Evolutionary conservation across 2,329 filamentous ascomycete genomes (phyloP).

Genomic region (Monosporascus sp.): DNA sequence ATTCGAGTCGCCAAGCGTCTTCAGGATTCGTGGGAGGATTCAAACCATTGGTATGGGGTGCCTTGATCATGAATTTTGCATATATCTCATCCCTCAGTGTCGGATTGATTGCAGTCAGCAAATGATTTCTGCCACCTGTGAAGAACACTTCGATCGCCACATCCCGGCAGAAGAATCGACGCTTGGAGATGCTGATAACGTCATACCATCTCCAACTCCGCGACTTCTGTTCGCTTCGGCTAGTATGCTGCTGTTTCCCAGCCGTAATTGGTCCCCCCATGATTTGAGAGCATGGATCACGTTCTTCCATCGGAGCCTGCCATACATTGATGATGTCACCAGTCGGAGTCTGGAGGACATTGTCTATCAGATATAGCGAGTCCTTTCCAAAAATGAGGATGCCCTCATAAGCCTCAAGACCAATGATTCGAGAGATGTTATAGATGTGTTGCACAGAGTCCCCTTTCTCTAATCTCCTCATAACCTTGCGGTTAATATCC

Average conservation of each 20-base stretch:
- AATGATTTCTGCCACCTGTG: slow-evolving; percentile 89
- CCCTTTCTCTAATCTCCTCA: slow-evolving; percentile 84
- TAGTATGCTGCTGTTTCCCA: slow-evolving; percentile 60
- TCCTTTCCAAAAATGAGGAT: slow-evolving; percentile 90
- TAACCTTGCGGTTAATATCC: slow-evolving; percentile 96
- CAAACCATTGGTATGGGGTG: slow-evolving; percentile 70
- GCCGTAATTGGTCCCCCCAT: slow-evolving; percentile 65
- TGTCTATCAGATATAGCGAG: slow-evolving; percentile 89
- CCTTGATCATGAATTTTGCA: slow-evolving; percentile 67
- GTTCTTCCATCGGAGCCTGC: slow-evolving; percentile 87
- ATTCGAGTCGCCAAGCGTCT: slow-evolving; percentile 87
- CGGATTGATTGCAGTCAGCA: slow-evolving; percentile 77
- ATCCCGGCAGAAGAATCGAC: slow-evolving; percentile 90
- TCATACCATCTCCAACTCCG: slow-evolving; percentile 92
- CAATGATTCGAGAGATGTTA: slow-evolving; percentile 91
- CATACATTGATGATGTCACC: slow-evolving; percentile 96
- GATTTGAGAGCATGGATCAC: slow-evolving; percentile 91
- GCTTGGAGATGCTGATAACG: slow-evolving; percentile 91
- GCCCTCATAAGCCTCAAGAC: slow-evolving; percentile 88
- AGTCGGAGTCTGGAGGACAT: slow-evolving; percentile 89
- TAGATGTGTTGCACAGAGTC: slow-evolving; percentile 91
- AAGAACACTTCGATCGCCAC: slow-evolving; percentile 98
- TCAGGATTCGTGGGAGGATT: slow-evolving; percentile 71
- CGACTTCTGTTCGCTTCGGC: slow-evolving; percentile 68
- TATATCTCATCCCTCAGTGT: slow-evolving; percentile 74